These are phyloP conservation scores for Hordeum vulgare DNA, from an alignment of 176 grass and related monocot species.

Conservation along the genomic window DNA sequence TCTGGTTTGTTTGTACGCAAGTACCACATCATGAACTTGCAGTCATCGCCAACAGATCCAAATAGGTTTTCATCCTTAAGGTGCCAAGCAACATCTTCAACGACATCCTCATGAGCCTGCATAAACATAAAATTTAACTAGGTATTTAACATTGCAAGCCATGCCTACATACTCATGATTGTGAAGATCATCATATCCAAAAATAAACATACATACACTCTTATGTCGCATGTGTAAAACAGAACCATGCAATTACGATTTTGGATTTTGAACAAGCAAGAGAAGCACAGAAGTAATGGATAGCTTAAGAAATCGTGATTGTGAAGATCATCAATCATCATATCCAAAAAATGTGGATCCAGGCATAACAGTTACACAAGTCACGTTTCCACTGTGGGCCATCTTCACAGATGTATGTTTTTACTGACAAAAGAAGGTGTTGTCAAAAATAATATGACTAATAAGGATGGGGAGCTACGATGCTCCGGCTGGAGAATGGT, in stretches of 20 bases:
- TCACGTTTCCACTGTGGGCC: not conserved
- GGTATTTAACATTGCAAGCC: not conserved
- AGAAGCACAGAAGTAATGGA: not conserved
- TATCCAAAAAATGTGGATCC: not conserved
- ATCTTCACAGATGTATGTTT: not conserved
- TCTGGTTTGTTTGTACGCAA: slow-evolving; percentile 67
- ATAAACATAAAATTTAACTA: slow-evolving; percentile 10
- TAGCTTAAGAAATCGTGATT: not conserved
- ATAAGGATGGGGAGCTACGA: not conserved
- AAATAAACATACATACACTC: not conserved
- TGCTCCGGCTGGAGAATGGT: not conserved
- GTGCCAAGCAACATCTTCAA: slow-evolving; percentile 98
- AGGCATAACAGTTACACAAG: not conserved
- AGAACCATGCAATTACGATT: not conserved
- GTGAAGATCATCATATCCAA: not conserved
- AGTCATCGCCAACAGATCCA: slow-evolving; percentile 96
- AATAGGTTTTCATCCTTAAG: slow-evolving; percentile 73
- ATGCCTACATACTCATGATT: not conserved
- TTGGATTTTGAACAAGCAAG: not conserved
- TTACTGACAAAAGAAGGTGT: not conserved
- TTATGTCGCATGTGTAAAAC: not conserved
- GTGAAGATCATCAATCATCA: not conserved
- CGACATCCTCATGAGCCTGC: slow-evolving; percentile 70
- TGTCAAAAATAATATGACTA: not conserved
- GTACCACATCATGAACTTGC: slow-evolving; percentile 93